These are phyloP conservation scores for Coemansia sp. DNA, from an alignment of 192 early-diverging fungal species.

Conservation along the genomic window DNA sequence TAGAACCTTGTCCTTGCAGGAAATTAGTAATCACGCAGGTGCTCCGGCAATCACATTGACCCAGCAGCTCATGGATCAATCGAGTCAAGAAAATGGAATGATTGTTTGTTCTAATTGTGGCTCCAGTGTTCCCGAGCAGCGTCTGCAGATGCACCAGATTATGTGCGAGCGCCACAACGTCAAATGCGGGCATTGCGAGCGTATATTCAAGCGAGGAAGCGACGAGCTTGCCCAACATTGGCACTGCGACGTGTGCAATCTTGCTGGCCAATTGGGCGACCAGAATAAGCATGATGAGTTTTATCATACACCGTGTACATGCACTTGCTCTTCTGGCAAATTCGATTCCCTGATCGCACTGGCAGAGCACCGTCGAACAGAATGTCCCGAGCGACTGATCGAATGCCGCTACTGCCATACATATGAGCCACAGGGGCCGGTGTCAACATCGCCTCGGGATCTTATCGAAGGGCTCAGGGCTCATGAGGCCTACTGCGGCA, in stretches of 20 bases:
- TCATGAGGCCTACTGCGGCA: constrained; percentile 87
- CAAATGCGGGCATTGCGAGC: constrained; percentile 62
- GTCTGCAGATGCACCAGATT: constrained; percentile 67
- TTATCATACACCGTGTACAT: constrained; percentile 61
- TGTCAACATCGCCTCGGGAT: constrained; percentile 61
- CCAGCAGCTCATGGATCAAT: constrained; percentile 14
- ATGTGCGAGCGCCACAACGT: constrained; percentile 83
- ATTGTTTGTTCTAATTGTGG: constrained; percentile 68
- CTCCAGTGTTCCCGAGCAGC: constrained; percentile 61
- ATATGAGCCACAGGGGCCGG: constrained; percentile 63
- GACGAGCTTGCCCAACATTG: constrained; percentile 68
- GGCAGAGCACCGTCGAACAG: constrained; percentile 65
- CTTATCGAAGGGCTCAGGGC: constrained; percentile 60
- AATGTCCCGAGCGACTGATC: constrained; percentile 73
- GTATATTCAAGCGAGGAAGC: constrained; percentile 66
- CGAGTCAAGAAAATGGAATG: background rate
- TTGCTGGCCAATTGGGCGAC: constrained; percentile 52
- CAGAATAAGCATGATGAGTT: constrained; percentile 68
- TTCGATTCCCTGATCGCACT: constrained; percentile 53
- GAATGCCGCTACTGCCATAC: constrained; percentile 84
- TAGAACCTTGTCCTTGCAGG: constrained; percentile 2
- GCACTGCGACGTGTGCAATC: constrained; percentile 77
- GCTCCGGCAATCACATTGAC: constrained; percentile 18
- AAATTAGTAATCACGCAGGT: background rate
- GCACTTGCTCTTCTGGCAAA: constrained; percentile 58